Evolutionary conservation across 306 rosid genomes (phyloP), one percentile per base, ranked within the genome.

Genomic region (Glycine soja): DNA sequence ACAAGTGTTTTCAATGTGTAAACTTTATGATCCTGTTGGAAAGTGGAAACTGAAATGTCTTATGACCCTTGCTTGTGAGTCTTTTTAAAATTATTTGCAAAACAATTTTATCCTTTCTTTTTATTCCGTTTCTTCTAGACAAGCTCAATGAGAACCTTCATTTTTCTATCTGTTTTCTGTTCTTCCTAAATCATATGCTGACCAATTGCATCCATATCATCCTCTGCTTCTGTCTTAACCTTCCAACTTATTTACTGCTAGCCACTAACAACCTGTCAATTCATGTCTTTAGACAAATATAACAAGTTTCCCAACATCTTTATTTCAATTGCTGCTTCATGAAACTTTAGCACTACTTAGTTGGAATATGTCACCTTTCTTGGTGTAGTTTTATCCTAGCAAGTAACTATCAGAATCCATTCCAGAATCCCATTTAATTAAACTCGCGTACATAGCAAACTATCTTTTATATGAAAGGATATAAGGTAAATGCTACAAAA

Each of bases 361-460:
- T 18, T 43, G 43, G 76, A 70, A 70, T 16, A 4, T 38, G 63
- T 46, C 42, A 43, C 70, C 18, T 10, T 11, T 13, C 1, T 45
- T 32, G 54, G 12, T 66, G 16, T 40, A 40, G 59, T 54, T 76
- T 48, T 69, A 74, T 10, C 68, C 36, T 24, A 13, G 65, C 74
- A 76, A 47, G 51, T 51, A 82, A 11, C 40, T 56, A 70, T 24
- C 54, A 24, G 34, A 58, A 47, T 63, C 52, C 59, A 82, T 70
- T 76, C 43, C 67, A 50, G 45, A 70, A 59, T 76, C 42, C 73
- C 48, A 50, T 30, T 72, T 63, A 32, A 10, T 71, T 72, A 77
- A 14, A 42, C 36, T 75, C 11, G 16, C 36, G 30, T 58, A 56
- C 42, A 45, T 61, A 53, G 13, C 43, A 78, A 65, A 70, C 78